Percentiles rank a stretch among this genome's conserved stretches.
Evolutionary conservation across 495 filamentous ascomycete species (phyloP).

Genomic region (Penicillium bialowiezense): DNA sequence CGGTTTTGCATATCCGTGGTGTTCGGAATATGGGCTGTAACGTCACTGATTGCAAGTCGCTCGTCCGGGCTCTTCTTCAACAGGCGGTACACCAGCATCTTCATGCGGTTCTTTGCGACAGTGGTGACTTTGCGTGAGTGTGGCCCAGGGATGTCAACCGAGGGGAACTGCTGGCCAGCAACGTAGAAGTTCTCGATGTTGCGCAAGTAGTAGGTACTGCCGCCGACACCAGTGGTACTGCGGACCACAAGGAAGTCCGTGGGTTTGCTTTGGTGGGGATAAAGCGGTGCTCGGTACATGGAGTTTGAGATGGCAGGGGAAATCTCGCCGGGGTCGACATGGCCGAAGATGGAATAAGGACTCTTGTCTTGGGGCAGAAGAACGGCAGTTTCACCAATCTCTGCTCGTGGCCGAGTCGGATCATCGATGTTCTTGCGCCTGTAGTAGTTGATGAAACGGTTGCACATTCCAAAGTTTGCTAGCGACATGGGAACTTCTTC

Average conservation of each 20-base stretch:
- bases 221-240: slow-evolving; percentile 68
- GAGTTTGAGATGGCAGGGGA: slow-evolving; percentile 88
- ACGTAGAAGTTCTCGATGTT: slow-evolving; percentile 86
- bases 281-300: slow-evolving; percentile 93
- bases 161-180: slow-evolving; percentile 89
- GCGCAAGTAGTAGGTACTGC: slow-evolving; percentile 73
- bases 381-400: slow-evolving; percentile 81
- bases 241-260: slow-evolving; percentile 88
- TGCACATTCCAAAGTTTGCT: slow-evolving; percentile 97
- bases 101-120: slow-evolving; percentile 89
- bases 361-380: slow-evolving; percentile 91
- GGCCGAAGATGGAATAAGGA: slow-evolving; percentile 91
- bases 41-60: slow-evolving; percentile 68
- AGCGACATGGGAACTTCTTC: slow-evolving; percentile 89
- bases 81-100: slow-evolving; percentile 88
- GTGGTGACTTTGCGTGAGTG: slow-evolving; percentile 94
- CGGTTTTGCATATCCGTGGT: slow-evolving; percentile 92
- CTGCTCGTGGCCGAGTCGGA: slow-evolving; percentile 65
- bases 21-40: slow-evolving; percentile 84
- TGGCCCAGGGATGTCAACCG: slow-evolving; percentile 85
- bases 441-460: slow-evolving; percentile 92
- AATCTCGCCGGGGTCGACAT: slow-evolving; percentile 83
- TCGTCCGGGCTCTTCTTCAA: slow-evolving; percentile 69
- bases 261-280: slow-evolving; percentile 72
- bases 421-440: slow-evolving; percentile 82